phyloP scores from a whole-genome alignment of 2,329 filamentous ascomycete species.

The Dryadomyces quercivorus region DNA sequence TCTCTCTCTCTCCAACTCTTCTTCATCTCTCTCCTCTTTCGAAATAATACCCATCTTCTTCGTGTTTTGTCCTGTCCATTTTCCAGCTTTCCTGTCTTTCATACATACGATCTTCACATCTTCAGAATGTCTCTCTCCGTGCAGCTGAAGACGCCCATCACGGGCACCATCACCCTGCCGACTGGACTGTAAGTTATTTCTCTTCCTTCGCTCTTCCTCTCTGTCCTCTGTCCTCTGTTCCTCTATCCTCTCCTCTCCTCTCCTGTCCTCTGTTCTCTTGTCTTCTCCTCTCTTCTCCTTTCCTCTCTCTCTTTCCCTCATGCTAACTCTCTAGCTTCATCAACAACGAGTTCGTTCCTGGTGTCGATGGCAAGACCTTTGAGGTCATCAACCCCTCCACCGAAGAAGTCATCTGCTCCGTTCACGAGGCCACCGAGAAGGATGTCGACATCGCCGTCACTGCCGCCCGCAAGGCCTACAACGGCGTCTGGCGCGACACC shows the following conservation, averaged over 20 bases:
- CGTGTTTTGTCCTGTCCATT: not conserved
- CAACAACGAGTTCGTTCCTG: constrained; percentile 82
- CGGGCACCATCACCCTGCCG: constrained; percentile 46
- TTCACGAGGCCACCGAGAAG: constrained; percentile 80
- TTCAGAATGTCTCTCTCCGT: constrained; percentile 24
- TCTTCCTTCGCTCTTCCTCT: not conserved
- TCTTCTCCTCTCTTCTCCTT: too few species aligned
- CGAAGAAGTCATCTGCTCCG: constrained; percentile 73
- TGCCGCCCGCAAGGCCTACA: constrained; percentile 76
- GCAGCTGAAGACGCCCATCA: constrained; percentile 56
- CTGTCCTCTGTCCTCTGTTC: too few species aligned
- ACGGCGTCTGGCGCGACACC: constrained; percentile 56
- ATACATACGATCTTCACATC: not conserved
- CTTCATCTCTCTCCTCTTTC: not conserved
- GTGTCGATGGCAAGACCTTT: constrained; percentile 78
- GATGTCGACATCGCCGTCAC: constrained; percentile 70
- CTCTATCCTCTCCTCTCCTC: too few species aligned
- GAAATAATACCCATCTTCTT: too few species aligned
- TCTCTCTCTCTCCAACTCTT: not conserved
- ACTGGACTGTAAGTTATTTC: constrained; percentile 44
- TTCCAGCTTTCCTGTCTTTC: not conserved
- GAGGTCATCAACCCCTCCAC: constrained; percentile 83
- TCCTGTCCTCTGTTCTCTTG: too few species aligned
- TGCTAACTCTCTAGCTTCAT: constrained; percentile 50
- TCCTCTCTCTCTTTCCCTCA: too few species aligned